These are phyloP conservation scores for Magnaporthiopsis rhizophila DNA, from an alignment of 2,329 filamentous ascomycete genomes.

Conservation along the genomic window DNA sequence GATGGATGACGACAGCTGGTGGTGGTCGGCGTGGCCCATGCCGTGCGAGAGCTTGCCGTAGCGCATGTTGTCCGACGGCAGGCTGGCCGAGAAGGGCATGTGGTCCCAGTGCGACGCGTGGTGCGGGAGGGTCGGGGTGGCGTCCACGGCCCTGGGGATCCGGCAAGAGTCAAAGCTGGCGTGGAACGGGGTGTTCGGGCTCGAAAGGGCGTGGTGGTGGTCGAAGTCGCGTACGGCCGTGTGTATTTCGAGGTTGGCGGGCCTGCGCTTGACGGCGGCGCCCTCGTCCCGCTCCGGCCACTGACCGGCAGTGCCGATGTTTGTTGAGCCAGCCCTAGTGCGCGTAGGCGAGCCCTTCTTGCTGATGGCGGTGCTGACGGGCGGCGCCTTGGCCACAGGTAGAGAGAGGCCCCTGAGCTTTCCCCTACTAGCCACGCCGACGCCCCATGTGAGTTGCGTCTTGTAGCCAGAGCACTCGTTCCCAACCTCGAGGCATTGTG, in stretches of 20 bases:
- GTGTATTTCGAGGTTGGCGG: constrained; percentile 1
- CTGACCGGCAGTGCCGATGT: constrained; percentile 1
- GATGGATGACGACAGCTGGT: constrained; percentile 40
- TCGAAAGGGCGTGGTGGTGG: constrained; percentile 21
- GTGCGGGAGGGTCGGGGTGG: constrained; percentile 30
- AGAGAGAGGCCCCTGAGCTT: constrained; percentile 86
- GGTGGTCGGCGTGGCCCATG: constrained; percentile 27
- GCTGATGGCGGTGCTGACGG: constrained; percentile 36
- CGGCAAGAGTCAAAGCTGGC: constrained; percentile 41
- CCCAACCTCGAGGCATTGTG: constrained; percentile 83
- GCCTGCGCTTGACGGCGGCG: background rate
- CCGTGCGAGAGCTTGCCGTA: constrained; percentile 23
- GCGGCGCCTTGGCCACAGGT: constrained; percentile 54
- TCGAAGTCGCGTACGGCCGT: constrained; percentile 14
- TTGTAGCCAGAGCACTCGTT: constrained; percentile 95
- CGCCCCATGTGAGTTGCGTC: constrained; percentile 92
- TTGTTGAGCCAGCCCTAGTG: constrained; percentile 35
- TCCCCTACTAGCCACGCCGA: constrained; percentile 89
- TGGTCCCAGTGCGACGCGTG: constrained; percentile 36
- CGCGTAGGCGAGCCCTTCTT: constrained; percentile 40
- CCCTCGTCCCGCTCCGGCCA: background rate
- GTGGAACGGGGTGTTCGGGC: constrained; percentile 21
- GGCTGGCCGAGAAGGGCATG: constrained; percentile 37
- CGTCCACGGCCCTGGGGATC: constrained; percentile 38
- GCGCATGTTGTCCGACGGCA: constrained; percentile 31